Conservation (phyloP, 2,329 filamentous ascomycete genomes). For the Fusarium xylarioides region DNA sequence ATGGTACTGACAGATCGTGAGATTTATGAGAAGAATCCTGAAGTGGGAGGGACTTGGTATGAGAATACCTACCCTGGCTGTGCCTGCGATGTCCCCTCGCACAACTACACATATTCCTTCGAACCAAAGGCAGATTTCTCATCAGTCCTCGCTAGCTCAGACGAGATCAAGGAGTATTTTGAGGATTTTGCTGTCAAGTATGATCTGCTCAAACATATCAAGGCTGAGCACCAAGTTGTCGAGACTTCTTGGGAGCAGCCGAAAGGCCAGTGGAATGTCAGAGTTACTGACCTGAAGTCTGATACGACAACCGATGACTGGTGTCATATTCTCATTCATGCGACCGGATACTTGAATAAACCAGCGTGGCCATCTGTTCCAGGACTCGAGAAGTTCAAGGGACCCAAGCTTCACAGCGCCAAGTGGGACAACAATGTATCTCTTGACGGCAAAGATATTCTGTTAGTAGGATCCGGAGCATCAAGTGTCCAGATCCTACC, state of each 20-base stretch:
- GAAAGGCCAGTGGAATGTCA: conserved; percentile 3
- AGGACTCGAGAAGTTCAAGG: not conserved
- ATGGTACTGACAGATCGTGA: not conserved
- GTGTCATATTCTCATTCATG: conserved; percentile 8
- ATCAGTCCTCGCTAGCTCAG: not conserved
- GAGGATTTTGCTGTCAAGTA: conserved; percentile 2
- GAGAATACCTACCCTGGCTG: conserved; percentile 7
- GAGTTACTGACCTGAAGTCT: not conserved
- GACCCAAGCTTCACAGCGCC: conserved; percentile 6
- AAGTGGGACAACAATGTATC: not conserved
- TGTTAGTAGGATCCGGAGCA: conserved; percentile 10
- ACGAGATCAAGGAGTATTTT: conserved; percentile 1
- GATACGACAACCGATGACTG: not conserved
- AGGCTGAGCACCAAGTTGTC: not conserved
- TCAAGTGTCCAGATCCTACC: conserved; percentile 15
- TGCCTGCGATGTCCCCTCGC: conserved; percentile 4
- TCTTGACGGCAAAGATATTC: conserved; percentile 4
- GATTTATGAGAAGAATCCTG: conserved; percentile 16
- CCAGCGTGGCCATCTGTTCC: not conserved
- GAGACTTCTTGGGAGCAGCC: not conserved
- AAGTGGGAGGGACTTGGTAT: conserved; percentile 7
- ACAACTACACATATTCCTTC: conserved; percentile 16
- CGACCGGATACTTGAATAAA: conserved; percentile 19
- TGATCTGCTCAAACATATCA: not conserved
- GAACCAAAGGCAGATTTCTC: conserved; percentile 14